Base-by-base conservation (phyloP, 2,329 filamentous ascomycete species). In the Pyricularia pennisetigena region DNA sequence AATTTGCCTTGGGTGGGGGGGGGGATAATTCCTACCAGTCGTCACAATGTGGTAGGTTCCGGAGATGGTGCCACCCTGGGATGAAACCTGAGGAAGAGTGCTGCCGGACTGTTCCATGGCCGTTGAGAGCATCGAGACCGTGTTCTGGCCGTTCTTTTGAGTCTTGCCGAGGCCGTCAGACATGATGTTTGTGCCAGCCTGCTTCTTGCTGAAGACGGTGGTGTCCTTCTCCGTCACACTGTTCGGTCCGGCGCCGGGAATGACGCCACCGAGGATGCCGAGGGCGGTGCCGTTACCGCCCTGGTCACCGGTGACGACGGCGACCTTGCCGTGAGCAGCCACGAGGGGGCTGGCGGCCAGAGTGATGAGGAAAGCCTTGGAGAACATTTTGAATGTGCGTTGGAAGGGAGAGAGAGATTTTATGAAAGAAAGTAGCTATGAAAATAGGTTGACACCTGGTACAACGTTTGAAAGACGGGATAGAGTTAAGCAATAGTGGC, bases 221-320 rank as follows among this genome's bases (percentile, higher is more conserved):
- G 81, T 82, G 72, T 82, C 81, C 41, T 78, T 72, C 71, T 82
- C 80, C 1, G 80, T 82, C 70, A 75, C 71, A 41, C 71, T 72
- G 76, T 82, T 82, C 28, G 72, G 72, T 24, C 80, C 80, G 0
- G 78, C 69, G 8, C 77, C 76, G 7, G 81, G 79, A 20, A 82
- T 77, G 68, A 80, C 71, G 49, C 71, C 79, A 63, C 80, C 79
- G 69, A 75, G 71, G 69, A 81, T 82, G 26, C 75, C 80, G 3
- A 81, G 74, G n/a, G 76, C 79, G 1, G 79, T 81, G 26, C 75
- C 76, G 72, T 82, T 82, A 70, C 79, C 79, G 41, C 79, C 79
- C 1, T 73, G 73, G 69, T 80, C 75, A 61, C 78, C 78, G 8
- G 70, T 71, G 12, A 76, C 71, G 23, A 72, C 73, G 20, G 72